phyloP scores from a whole-genome alignment of 495 filamentous ascomycete genomes.

The Penicillium silybi region DNA sequence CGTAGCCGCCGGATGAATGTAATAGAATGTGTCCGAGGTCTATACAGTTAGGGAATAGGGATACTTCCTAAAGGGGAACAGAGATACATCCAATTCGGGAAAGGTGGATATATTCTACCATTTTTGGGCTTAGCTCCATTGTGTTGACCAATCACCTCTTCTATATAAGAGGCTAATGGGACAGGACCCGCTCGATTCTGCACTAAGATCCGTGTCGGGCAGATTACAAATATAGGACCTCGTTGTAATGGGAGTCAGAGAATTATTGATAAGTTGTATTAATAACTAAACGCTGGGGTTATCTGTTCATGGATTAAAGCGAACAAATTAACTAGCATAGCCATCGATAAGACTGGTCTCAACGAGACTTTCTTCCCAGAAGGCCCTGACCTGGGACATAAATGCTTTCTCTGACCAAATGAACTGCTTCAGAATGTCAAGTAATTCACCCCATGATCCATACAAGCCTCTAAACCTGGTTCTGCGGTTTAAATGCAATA shows the following conservation, averaged over 20 bases:
- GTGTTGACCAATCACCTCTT: not conserved
- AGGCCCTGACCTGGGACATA: slow-evolving; percentile 18
- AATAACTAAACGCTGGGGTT: not conserved
- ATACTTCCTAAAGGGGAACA: slow-evolving; percentile 13
- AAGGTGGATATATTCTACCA: not conserved
- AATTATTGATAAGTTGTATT: no score
- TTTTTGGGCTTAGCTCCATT: not conserved
- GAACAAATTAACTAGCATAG: no score
- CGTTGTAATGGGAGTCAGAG: no score
- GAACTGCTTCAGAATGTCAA: slow-evolving; percentile 26
- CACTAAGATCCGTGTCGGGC: not conserved
- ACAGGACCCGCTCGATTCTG: no score
- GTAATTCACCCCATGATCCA: slow-evolving; percentile 26
- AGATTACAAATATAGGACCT: slow-evolving; percentile 14
- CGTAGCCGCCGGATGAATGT: not conserved
- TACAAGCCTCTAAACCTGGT: not conserved
- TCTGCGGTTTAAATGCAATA: slow-evolving; percentile 22
- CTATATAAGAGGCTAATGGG: not conserved
- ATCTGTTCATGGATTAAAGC: no score
- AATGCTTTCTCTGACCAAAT: slow-evolving; percentile 42
- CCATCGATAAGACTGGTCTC: not conserved
- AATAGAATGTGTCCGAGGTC: not conserved
- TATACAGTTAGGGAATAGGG: slow-evolving; percentile 6
- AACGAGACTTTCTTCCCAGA: slow-evolving; percentile 25
- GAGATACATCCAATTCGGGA: slow-evolving; percentile 18